Base-by-base conservation (phyloP, 495 filamentous ascomycete genomes). In the Aspergillus steynii region DNA sequence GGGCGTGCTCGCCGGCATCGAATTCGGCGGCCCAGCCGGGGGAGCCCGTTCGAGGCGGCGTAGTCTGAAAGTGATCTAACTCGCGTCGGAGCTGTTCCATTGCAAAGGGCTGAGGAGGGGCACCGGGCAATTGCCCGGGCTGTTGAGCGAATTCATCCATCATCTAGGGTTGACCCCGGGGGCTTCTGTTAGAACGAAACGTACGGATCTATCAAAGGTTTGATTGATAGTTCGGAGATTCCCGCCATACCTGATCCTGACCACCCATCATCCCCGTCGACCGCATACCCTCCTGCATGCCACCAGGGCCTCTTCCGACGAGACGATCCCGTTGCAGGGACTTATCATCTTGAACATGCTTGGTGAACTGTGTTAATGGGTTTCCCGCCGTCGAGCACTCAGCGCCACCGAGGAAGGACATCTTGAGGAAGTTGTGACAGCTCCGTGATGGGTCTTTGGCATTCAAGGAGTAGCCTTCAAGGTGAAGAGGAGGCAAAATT, bases 361-460 rank as follows among this genome's bases (percentile, higher is more conserved):
- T 99, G 31, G 90, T 89, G 72, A 99, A 96, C 83, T 97, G 96
- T 68, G 89, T 92, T 60, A 99, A 88, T 57, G 96, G 96, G 75
- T 98, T 99, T 68, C 88, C 92, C 56, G 90, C 93, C 48, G 95
- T 97, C 52, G 95, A 98, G 82, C 95, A 99, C 77, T 98, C 95
- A 65, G 93, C 90, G 65, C 94, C 94, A 76, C 90, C 91, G 63
- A 97, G 83, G 72, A 99, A 97, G 27, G 93, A 96, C 95, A 97
- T 97, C 32, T 53, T 65, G 53, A 20, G n/a, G 10, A 32, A 20
- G 5, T 56, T 45, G 54, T 26, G 29, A 46, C 31, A 37, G 34
- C 25, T 28, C 12, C 20, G 37, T 37, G 37, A 37, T 27, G 31
- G 31, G 5, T 50, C 5, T 49, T n/a, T 46, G 20, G 37, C 15